A percentile compares a stretch with the other conserved stretches of the same genome.
Evolutionary conservation across 2,329 filamentous ascomycete genomes (phyloP).

Genomic region (Fusarium sp.): DNA sequence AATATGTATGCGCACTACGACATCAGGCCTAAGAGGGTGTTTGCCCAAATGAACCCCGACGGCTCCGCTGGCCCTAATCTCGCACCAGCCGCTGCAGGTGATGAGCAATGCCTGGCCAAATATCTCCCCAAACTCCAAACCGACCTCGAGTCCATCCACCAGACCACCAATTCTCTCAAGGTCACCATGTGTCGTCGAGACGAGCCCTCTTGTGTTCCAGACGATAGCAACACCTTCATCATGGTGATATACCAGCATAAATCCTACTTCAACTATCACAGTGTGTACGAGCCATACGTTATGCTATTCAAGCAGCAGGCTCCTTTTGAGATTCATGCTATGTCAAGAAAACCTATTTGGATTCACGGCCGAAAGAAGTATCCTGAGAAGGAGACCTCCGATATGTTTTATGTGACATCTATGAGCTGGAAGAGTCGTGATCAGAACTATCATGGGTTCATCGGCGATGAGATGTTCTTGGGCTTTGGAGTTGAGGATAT

Average conservation of each 20-base stretch:
- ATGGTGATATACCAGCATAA: conserved; percentile 66
- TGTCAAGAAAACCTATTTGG: conserved; percentile 63
- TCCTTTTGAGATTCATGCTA: conserved; percentile 61
- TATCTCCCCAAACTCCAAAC: conserved; percentile 54
- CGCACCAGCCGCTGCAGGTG: conserved; percentile 49
- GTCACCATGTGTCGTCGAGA: conserved; percentile 62
- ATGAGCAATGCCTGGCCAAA: conserved; percentile 56
- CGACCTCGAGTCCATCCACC: conserved; percentile 61
- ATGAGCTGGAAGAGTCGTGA: conserved; percentile 62
- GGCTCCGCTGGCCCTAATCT: conserved; percentile 60
- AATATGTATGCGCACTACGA: conserved; percentile 64
- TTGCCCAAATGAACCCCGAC: conserved; percentile 55
- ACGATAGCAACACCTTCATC: conserved; percentile 62
- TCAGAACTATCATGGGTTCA: conserved; percentile 62
- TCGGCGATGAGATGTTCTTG: conserved; percentile 65
- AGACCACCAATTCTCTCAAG: conserved; percentile 67
- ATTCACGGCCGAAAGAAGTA: conserved; percentile 58
- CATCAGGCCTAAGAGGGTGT: conserved; percentile 58
- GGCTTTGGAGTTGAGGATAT: conserved; percentile 66
- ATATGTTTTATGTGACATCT: conserved; percentile 68
- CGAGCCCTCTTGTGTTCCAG: conserved; percentile 54
- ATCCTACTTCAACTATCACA: conserved; percentile 57
- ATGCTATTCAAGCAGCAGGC: conserved; percentile 58
- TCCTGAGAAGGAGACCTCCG: conserved; percentile 49
- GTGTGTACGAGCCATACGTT: conserved; percentile 65